A percentile compares a stretch with the other conserved stretches of the same genome.
Evolutionary conservation across 345 rosid species (phyloP).

Genomic region (Xanthoceras sorbifolium): DNA sequence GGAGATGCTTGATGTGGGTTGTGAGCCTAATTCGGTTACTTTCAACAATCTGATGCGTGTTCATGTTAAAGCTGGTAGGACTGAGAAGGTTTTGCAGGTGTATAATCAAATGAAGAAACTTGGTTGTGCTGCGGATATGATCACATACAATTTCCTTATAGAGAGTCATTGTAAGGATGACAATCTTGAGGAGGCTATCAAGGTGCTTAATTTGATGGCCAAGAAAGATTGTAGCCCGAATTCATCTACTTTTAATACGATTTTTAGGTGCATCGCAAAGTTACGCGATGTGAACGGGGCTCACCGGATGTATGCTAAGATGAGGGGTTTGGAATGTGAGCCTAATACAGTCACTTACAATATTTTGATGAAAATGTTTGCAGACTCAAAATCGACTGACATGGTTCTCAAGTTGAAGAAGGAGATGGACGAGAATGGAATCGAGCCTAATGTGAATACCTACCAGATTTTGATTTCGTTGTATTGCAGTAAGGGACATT

Average conservation of each 20-base stretch:
- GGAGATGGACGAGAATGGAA: conserved; percentile 80
- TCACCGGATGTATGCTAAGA: conserved; percentile 68
- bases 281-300: conserved; percentile 78
- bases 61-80: conserved; percentile 83
- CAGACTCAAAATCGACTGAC: conserved; percentile 62
- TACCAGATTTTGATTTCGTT: conserved; percentile 72
- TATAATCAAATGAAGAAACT: conserved; percentile 91
- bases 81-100: conserved; percentile 89
- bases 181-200: conserved; percentile 61
- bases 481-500: conserved; percentile 95
- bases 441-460: conserved; percentile 89
- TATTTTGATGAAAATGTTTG: conserved; percentile 79
- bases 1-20: conserved; percentile 79
- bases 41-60: conserved; percentile 86
- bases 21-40: conserved; percentile 74
- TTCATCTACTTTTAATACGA: conserved; percentile 71
- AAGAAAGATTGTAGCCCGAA: conserved; percentile 63
- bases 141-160: conserved; percentile 73
- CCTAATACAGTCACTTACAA: conserved; percentile 77
- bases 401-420: conserved; percentile 94
- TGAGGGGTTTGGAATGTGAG: conserved; percentile 67
- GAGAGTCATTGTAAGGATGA: conserved; percentile 77
- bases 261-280: conserved; percentile 73
- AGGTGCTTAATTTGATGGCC: conserved; percentile 67
- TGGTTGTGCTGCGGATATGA: conserved; percentile 58